These are phyloP conservation scores for Melastoma candidum DNA, from an alignment of 441 rosid species.

Conservation along the genomic window DNA sequence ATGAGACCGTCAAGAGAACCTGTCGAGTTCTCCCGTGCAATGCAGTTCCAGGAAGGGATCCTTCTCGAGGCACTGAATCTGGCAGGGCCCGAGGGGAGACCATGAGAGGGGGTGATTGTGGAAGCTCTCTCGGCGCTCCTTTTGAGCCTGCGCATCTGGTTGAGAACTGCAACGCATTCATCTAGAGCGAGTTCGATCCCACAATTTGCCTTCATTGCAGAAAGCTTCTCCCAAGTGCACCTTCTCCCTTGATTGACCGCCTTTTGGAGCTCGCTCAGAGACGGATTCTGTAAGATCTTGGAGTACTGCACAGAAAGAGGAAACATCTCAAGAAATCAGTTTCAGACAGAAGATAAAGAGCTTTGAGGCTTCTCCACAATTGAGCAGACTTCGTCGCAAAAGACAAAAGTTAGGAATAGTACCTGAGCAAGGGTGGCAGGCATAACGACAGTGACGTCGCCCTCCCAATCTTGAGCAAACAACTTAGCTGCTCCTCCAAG, in stretches of 20 bases:
- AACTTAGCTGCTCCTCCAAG: constrained; percentile 88
- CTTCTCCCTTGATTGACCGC: constrained; percentile 96
- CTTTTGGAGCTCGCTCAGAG: constrained; percentile 70
- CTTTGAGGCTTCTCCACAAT: no score
- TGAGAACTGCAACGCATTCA: constrained; percentile 77
- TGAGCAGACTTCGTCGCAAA: no score
- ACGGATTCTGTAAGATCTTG: constrained; percentile 83
- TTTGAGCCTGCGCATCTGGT: constrained; percentile 93
- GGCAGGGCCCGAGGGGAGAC: constrained; percentile 26
- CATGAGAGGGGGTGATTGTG: constrained; percentile 39
- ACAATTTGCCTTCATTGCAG: constrained; percentile 92
- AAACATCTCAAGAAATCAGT: no score
- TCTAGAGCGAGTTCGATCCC: constrained; percentile 94
- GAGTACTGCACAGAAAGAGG: constrained; percentile 40
- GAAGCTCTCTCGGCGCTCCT: constrained; percentile 95
- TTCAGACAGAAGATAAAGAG: no score
- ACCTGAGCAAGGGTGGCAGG: constrained; percentile 98
- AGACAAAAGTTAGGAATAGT: not conserved
- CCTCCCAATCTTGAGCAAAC: constrained; percentile 99
- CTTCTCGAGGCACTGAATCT: constrained; percentile 77
- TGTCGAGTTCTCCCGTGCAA: constrained; percentile 90
- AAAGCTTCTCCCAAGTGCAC: constrained; percentile 98
- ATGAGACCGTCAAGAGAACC: constrained; percentile 81
- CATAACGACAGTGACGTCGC: constrained; percentile 93
- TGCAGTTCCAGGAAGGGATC: constrained; percentile 96